Evolutionary conservation across 1,139 yeast genomes (phyloP), one percentile per base, ranked within the genome.

Genomic region (Diutina sp.): DNA sequence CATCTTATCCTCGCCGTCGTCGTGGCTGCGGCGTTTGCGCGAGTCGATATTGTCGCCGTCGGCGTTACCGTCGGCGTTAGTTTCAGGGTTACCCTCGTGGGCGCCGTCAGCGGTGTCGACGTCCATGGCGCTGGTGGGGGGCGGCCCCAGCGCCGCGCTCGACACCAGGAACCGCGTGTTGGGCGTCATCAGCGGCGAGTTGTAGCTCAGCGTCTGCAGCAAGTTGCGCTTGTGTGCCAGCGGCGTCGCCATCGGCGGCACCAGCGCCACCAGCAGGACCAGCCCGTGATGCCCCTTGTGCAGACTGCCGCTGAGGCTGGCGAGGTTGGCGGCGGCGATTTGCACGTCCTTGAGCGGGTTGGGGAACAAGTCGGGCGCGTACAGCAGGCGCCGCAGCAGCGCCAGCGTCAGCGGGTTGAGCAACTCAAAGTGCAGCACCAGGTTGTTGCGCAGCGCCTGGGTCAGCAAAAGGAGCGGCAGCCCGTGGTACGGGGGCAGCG

Each of bases 301-400:
- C 16, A 5, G 21, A 11, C 30, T 8, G 7, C 50, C 30, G 51
- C 51, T 28, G 6, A 47, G n/a, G 30, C 51, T 47, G 6, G 53
- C 28, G 28, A 50, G 21, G 21, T 50, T 30, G 44, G 53, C 53
- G 14, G 53, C 53, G 16, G 53, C 53, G 25, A 32, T 11, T n/a
- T 50, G 53, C 35, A 50, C 53, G 35, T 50, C 53, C 30, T 50
- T 50, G 51, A 62, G 58, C 12, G 77, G 76, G 58, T 72, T 72
- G 12, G 78, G 77, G 64, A 73, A 74, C 56, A 71, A 69, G 56
- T 74, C 78, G 0, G 76, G 76, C 7, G 76, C 75, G 51, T 72
- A 68, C 52, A 60, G 59, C 45, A 75, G 71, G 53, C 76, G 66
- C 61, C 77, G 67, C 46, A 72, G 68, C 56, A 69, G 67, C 46